Percentiles rank a stretch among this genome's conserved stretches.
These are phyloP conservation scores for Hemileccinum hortonii DNA, from an alignment of 1,284 basidiomycete species.

Conservation along the genomic window DNA sequence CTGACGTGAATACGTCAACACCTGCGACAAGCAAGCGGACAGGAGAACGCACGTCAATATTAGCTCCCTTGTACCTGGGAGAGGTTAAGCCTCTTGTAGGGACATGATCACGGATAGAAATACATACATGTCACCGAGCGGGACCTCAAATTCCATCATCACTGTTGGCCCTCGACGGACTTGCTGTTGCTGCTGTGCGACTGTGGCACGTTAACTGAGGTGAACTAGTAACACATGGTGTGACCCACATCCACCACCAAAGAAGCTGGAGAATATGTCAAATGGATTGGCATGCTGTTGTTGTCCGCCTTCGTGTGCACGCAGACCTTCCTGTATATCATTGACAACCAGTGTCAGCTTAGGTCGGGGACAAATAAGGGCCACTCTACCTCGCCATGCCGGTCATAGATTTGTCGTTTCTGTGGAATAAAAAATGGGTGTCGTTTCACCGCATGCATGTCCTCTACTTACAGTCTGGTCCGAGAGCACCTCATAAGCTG, in stretches of 20 bases:
- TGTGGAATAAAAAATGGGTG: constrained; percentile 31
- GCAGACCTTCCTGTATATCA: constrained; percentile 69
- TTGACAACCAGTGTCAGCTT: constrained; percentile 11
- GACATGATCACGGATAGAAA: constrained; percentile 1
- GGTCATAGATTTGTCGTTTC: constrained; percentile 91
- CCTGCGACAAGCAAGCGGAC: neutral
- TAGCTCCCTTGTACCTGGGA: constrained; percentile 70
- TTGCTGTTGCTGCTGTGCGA: constrained; percentile 42
- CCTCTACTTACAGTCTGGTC: constrained; percentile 59
- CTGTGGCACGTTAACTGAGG: constrained; percentile 7
- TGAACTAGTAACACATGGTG: neutral
- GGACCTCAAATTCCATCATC: constrained; percentile 84
- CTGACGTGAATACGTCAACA: constrained; percentile 41
- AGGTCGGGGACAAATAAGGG: neutral
- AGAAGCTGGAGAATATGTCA: constrained; percentile 90
- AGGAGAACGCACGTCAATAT: constrained; percentile 65
- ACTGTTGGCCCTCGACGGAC: constrained; percentile 81
- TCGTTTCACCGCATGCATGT: constrained; percentile 1
- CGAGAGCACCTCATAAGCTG: constrained; percentile 92
- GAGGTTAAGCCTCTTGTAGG: constrained; percentile 11
- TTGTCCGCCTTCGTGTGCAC: constrained; percentile 80
- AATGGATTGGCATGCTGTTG: constrained; percentile 79
- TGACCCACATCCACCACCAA: constrained; percentile 70
- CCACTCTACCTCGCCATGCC: constrained; percentile 74
- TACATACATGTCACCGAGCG: constrained; percentile 77